Evolutionary conservation across 331 rosid genomes (phyloP).

Genomic region (Erythrophleum ivorense): DNA sequence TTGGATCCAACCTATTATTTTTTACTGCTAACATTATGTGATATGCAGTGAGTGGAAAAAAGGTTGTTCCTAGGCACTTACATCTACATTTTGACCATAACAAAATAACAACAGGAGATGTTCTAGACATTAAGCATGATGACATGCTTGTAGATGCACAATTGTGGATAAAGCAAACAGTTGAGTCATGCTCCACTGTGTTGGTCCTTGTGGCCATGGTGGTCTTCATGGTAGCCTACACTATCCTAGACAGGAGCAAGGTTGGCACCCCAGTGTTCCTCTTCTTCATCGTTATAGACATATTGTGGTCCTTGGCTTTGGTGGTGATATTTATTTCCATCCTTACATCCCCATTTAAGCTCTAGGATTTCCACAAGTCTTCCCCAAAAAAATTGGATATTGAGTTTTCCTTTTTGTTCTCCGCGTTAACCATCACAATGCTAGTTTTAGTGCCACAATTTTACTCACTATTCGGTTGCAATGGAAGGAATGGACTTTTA

Average conservation of each 20-base stretch:
- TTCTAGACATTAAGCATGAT: not conserved
- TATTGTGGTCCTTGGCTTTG: not conserved
- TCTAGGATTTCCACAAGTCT: not conserved
- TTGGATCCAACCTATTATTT: too few relatives aligned
- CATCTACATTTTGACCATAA: constrained; percentile 1
- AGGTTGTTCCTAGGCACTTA: too few relatives aligned
- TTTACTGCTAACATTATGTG: too few relatives aligned
- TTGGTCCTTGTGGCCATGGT: not conserved
- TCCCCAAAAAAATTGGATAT: not conserved
- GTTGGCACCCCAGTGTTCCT: not conserved
- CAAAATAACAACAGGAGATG: not conserved
- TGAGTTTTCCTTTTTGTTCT: not conserved
- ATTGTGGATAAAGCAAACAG: not conserved
- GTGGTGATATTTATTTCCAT: not conserved
- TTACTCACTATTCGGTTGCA: not conserved
- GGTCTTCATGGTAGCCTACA: not conserved
- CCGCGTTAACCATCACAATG: not conserved
- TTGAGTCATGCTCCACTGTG: not conserved
- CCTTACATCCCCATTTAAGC: not conserved
- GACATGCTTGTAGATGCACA: not conserved
- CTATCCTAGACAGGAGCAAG: not conserved
- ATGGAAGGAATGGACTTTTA: not conserved
- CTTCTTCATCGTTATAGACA: not conserved
- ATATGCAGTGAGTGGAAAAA: constrained; percentile 8
- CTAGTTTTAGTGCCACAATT: not conserved